A percentile compares a stretch with the other conserved stretches of the same genome.
phyloP scores from a whole-genome alignment of 2,329 filamentous ascomycete genomes.

The Neofusicoccum laricinum region DNA sequence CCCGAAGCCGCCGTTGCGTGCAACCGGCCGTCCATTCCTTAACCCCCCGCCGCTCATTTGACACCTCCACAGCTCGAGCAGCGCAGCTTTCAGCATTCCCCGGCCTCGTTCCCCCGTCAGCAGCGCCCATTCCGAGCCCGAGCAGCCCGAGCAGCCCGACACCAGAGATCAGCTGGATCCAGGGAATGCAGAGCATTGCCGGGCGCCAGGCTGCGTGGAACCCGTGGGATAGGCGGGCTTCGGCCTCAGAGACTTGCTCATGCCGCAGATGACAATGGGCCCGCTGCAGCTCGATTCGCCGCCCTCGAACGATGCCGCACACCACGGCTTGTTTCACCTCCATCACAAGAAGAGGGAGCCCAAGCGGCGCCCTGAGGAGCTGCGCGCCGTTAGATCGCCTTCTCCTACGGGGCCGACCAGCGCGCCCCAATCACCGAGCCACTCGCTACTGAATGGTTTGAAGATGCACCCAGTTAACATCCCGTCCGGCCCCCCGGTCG shows the following conservation, averaged over 20 bases:
- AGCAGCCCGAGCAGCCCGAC: not conserved
- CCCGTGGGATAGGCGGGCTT: constrained; percentile 10
- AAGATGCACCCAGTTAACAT: constrained; percentile 14
- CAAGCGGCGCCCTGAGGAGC: constrained; percentile 9
- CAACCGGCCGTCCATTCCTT: constrained; percentile 13
- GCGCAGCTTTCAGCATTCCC: not conserved
- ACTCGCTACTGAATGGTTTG: constrained; percentile 13
- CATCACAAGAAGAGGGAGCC: constrained; percentile 10
- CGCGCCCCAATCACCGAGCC: constrained; percentile 14
- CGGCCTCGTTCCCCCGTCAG: not conserved
- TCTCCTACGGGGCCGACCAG: constrained; percentile 7
- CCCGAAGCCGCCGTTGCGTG: constrained; percentile 4
- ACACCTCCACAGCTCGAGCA: not conserved
- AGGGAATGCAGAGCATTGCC: constrained; percentile 15
- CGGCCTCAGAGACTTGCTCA: constrained; percentile 6
- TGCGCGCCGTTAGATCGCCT: constrained; percentile 3
- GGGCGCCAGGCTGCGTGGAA: constrained; percentile 12
- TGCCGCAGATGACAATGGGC: constrained; percentile 14
- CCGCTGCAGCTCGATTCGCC: constrained; percentile 7
- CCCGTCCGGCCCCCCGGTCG: constrained; percentile 6
- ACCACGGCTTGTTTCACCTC: constrained; percentile 5
- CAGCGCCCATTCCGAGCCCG: not conserved
- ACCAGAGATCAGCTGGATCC: not conserved
- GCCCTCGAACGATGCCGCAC: not conserved
- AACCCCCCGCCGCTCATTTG: constrained; percentile 4